These are phyloP conservation scores for Gleditsia sinensis DNA, from an alignment of 306 rosid species.

Conservation along the genomic window DNA sequence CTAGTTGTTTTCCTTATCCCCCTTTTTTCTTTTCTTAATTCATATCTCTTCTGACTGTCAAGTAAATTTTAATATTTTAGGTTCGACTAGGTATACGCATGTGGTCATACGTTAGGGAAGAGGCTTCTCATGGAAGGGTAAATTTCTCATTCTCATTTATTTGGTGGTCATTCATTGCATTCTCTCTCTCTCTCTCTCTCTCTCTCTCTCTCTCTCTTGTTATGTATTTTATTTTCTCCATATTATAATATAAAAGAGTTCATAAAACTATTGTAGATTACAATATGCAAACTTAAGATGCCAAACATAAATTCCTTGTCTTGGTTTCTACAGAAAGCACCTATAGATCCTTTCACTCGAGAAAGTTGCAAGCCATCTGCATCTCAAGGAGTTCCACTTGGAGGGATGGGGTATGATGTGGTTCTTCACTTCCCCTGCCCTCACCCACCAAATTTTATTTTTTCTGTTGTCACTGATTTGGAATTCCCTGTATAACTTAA, in stretches of 20 bases:
- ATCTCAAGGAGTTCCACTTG: constrained; percentile 97
- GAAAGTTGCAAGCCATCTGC: constrained; percentile 98
- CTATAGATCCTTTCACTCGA: constrained; percentile 95
- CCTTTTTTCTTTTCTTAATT: background rate
- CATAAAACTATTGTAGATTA: background rate
- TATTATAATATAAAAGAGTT: background rate
- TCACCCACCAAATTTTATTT: background rate
- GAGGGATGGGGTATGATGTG: constrained; percentile 94
- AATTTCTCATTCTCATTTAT: constrained; percentile 28
- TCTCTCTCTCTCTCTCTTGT: background rate
- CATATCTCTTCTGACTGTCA: constrained; percentile 24
- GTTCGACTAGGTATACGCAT: constrained; percentile 88
- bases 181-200: background rate
- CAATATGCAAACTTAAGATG: constrained; percentile 33
- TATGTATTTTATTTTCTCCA: background rate
- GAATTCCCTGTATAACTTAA: constrained; percentile 20
- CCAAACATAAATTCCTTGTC: constrained; percentile 30
- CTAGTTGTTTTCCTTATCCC: background rate
- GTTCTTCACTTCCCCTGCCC: background rate
- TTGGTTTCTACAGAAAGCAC: constrained; percentile 81
- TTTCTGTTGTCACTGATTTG: constrained; percentile 5
- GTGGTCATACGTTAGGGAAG: constrained; percentile 98
- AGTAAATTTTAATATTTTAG: constrained; percentile 48
- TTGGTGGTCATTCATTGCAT: constrained; percentile 3
- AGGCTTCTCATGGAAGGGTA: constrained; percentile 99